phyloP scores from a whole-genome alignment of 1,139 yeast genomes.

The Candida neerlandica region DNA sequence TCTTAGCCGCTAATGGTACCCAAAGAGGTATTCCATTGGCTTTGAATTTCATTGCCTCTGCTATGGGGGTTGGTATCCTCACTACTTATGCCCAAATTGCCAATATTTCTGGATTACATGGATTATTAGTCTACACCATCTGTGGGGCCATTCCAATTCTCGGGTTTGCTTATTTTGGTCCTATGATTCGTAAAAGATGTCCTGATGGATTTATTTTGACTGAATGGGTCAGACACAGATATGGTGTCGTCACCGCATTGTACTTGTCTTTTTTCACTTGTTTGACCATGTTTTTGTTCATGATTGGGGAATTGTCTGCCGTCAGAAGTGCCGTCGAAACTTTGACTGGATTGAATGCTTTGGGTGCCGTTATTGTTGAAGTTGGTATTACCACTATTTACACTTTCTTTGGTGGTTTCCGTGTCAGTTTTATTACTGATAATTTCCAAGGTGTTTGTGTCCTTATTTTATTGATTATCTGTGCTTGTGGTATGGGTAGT shows the following conservation, averaged over 20 bases:
- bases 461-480: slow-evolving; percentile 64
- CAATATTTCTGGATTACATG: slow-evolving; percentile 84
- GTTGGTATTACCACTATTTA: slow-evolving; percentile 86
- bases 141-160: slow-evolving; percentile 83
- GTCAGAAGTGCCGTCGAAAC: slow-evolving; percentile 74
- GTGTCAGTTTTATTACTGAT: slow-evolving; percentile 86
- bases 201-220: slow-evolving; percentile 92
- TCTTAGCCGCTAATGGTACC: slow-evolving; percentile 77
- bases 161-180: slow-evolving; percentile 81
- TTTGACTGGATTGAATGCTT: slow-evolving; percentile 75
- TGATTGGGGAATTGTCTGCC: slow-evolving; percentile 87
- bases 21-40: slow-evolving; percentile 82
- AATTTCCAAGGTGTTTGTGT: slow-evolving; percentile 83
- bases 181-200: slow-evolving; percentile 72
- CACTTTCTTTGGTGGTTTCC: slow-evolving; percentile 88
- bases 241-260: slow-evolving; percentile 70
- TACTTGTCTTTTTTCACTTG: slow-evolving; percentile 82
- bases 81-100: slow-evolving; percentile 88
- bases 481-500: slow-evolving; percentile 80
- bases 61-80: slow-evolving; percentile 88
- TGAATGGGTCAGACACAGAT: slow-evolving; percentile 91
- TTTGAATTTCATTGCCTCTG: slow-evolving; percentile 84
- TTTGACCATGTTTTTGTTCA: slow-evolving; percentile 81
- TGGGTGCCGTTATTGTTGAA: slow-evolving; percentile 84
- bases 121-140: slow-evolving; percentile 79